phyloP scores from a whole-genome alignment of 371 early-diverging fungal genomes.

The Actinomucor elegans region DNA sequence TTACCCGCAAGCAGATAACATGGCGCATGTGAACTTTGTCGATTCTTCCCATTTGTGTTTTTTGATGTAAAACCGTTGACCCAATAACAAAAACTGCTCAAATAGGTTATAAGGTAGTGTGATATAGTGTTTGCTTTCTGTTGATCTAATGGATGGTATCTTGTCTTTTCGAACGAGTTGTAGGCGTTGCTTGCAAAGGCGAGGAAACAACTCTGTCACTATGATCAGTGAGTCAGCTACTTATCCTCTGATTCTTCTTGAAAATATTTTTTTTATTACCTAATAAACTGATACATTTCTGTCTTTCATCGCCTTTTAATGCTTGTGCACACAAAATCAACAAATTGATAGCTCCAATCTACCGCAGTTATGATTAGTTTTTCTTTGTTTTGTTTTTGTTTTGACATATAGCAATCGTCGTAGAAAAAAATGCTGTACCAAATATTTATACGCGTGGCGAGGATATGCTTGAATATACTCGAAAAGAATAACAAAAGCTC shows the following conservation, averaged over 20 bases:
- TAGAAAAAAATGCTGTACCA: conserved; percentile 17
- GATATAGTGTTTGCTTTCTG: conserved; percentile 44
- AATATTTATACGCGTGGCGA: conserved; percentile 48
- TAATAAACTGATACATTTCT: conserved; percentile 30
- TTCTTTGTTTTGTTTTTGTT: not conserved
- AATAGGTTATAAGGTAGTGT: conserved; percentile 37
- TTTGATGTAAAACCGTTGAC: conserved; percentile 45
- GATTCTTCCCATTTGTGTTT: conserved; percentile 37
- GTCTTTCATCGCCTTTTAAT: conserved; percentile 26
- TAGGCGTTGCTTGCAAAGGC: conserved; percentile 43
- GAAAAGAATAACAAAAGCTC: conserved; percentile 38
- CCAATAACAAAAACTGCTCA: conserved; percentile 43
- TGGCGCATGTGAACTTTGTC: conserved; percentile 36
- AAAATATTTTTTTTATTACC: conserved; percentile 5
- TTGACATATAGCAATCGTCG: not conserved
- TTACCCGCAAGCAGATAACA: conserved; percentile 43
- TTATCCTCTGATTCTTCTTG: not conserved
- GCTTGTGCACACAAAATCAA: conserved; percentile 33
- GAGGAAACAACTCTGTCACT: conserved; percentile 45
- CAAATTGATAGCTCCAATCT: conserved; percentile 43
- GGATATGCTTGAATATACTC: conserved; percentile 48
- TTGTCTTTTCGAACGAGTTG: conserved; percentile 32
- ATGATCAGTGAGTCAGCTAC: not conserved
- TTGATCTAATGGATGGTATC: conserved; percentile 37
- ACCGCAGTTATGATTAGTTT: not conserved